Conservation (phyloP, 345 rosid species). For the Orychophragmus violaceus region DNA sequence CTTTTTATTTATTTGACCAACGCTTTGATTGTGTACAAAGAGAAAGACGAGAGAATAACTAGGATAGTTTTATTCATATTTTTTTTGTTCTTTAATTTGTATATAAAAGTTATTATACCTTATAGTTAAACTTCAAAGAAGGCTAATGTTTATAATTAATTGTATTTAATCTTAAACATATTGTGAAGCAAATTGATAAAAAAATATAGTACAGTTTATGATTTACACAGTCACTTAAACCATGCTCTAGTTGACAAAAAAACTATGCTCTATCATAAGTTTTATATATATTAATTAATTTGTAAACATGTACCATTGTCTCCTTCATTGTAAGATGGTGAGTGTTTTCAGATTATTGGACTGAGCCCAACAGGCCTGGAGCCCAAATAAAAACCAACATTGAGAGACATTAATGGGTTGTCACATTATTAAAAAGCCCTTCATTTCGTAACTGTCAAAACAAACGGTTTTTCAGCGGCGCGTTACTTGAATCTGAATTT, state of each 20-base stretch:
- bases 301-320: no score
- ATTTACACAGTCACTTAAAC: no score
- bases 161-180: background rate
- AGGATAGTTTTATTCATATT: background rate
- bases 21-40: background rate
- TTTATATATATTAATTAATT: no score
- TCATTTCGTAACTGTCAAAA: no score
- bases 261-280: no score
- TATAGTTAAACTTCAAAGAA: background rate
- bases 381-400: background rate
- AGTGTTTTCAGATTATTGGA: background rate
- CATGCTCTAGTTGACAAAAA: no score
- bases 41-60: background rate
- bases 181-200: no score
- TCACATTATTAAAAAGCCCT: background rate
- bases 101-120: no score
- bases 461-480: slow-evolving; percentile 23
- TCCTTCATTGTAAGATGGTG: background rate
- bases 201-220: no score
- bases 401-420: background rate
- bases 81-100: background rate
- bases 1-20: background rate
- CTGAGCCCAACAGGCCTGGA: no score
- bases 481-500: slow-evolving; percentile 25
- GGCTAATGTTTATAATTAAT: background rate